Evolutionary conservation across 2,329 filamentous ascomycete genomes (phyloP), one percentile per base, ranked within the genome.

Genomic region (Tolypocladium ovalisporum): DNA sequence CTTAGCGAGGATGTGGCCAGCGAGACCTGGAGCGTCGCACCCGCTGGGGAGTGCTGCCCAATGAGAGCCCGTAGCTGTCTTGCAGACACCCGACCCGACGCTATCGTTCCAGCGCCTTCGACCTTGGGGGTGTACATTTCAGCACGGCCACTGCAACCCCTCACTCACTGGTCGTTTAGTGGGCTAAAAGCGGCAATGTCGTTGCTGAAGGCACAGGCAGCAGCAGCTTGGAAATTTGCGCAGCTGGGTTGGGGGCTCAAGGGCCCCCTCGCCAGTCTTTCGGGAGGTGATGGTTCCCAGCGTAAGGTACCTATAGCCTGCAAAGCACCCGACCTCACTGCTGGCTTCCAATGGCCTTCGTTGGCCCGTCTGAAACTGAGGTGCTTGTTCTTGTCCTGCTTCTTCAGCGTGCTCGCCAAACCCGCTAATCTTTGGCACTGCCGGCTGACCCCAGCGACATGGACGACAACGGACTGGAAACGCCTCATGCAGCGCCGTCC

Each of bases 61-160:
- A 49, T 47, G 22, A 34, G 12, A 42, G 40, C 27, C 32, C 17
- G 19, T 37, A 35, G 39, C 35, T 12, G 47, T 24, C 44, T 27
- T n/a, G n/a, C 49, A 19, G 54, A 37, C 47, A 34, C n/a, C n/a
- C n/a, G n/a, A n/a, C n/a, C n/a, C n/a, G n/a, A n/a, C 57, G 51
- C 57, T 49, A 36, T 59, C 61, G 60, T 62, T 62, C 62, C 62
- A 59, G 62, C 57, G 59, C 54, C 62, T 64, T 62, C 61, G 56
- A 58, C 53, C 24, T 36, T 19, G 37, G 17, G 52, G 36, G 58
- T 60, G 62, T 63, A 63, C 54, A 61, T 65, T 52, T 65, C 64
- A 65, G 64, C 62, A 66, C 62, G 64, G 57, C 57, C 54, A 13
- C 22, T 19, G 37, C 34, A 37, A 29, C 39, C 29, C 39, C 47